Conservation (phyloP, 257 asterid genomes). For the Solanum chiquidenum region DNA sequence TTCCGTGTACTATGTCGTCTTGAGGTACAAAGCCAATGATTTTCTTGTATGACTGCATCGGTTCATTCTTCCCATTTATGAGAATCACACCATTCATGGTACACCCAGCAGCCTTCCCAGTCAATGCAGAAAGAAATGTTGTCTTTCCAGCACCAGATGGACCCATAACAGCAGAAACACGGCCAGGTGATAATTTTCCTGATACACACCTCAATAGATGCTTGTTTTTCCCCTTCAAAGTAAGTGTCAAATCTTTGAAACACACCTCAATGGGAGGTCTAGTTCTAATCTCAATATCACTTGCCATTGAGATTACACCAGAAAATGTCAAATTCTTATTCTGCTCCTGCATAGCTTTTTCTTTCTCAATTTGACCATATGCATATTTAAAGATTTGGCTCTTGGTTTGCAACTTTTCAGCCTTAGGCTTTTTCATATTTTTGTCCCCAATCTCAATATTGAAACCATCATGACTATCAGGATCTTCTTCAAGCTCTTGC, state of each 20-base stretch:
- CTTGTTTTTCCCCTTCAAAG: slow-evolving; percentile 74
- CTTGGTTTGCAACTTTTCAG: slow-evolving; percentile 72
- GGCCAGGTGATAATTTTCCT: slow-evolving; percentile 82
- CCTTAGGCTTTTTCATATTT: slow-evolving; percentile 61
- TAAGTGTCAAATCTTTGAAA: slow-evolving; percentile 81
- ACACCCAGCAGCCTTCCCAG: slow-evolving; percentile 95
- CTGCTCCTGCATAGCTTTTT: slow-evolving; percentile 84
- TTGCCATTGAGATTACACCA: slow-evolving; percentile 76
- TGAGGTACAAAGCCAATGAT: slow-evolving; percentile 94
- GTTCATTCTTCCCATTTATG: slow-evolving; percentile 66
- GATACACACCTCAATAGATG: slow-evolving; percentile 83
- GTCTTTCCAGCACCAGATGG: slow-evolving; percentile 99
- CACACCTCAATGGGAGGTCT: slow-evolving; percentile 81
- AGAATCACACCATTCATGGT: slow-evolving; percentile 65
- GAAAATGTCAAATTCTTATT: slow-evolving; percentile 76
- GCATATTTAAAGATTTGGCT: slow-evolving; percentile 97
- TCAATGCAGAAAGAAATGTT: slow-evolving; percentile 88
- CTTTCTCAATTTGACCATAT: slow-evolving; percentile 86
- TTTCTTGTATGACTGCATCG: slow-evolving; percentile 76
- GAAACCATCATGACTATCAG: slow-evolving; percentile 77
- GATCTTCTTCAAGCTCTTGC: slow-evolving; percentile 82
- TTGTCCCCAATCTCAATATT: slow-evolving; percentile 81
- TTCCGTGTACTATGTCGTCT: slow-evolving; percentile 96
- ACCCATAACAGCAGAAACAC: slow-evolving; percentile 96
- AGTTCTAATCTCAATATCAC: slow-evolving; percentile 45